Evolutionary conservation across 495 filamentous ascomycete genomes (phyloP).

Genomic region (Neurospora sp.): DNA sequence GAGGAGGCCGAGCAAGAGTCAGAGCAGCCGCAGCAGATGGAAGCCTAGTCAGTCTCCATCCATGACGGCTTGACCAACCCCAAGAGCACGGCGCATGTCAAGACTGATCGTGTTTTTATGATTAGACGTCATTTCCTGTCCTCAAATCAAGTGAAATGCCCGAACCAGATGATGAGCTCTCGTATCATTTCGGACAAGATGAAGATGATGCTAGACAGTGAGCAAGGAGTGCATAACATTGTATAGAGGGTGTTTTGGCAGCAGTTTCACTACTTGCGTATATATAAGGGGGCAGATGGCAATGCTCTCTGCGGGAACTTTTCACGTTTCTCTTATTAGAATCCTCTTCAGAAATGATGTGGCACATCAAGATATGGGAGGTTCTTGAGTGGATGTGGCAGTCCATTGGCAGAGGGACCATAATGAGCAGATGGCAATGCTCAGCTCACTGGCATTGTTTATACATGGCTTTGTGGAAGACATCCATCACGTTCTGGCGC

Average conservation of each 20-base stretch:
- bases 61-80: neutral
- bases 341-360: neutral
- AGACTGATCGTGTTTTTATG: neutral
- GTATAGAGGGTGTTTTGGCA: neutral
- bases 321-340: neutral
- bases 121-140: neutral
- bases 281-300: neutral
- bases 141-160: neutral
- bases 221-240: neutral
- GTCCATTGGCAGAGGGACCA: neutral
- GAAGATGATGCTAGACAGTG: neutral
- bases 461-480: neutral
- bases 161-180: neutral
- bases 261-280: neutral
- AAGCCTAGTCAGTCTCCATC: neutral
- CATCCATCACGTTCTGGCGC: neutral
- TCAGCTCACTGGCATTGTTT: neutral
- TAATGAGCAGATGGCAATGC: neutral
- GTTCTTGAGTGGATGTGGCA: neutral
- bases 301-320: neutral
- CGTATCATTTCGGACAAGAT: neutral
- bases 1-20: neutral
- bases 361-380: neutral
- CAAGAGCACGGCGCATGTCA: neutral
- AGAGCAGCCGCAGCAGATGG: neutral